Conservation (phyloP, 306 rosid genomes). For the Neltuma alba region DNA sequence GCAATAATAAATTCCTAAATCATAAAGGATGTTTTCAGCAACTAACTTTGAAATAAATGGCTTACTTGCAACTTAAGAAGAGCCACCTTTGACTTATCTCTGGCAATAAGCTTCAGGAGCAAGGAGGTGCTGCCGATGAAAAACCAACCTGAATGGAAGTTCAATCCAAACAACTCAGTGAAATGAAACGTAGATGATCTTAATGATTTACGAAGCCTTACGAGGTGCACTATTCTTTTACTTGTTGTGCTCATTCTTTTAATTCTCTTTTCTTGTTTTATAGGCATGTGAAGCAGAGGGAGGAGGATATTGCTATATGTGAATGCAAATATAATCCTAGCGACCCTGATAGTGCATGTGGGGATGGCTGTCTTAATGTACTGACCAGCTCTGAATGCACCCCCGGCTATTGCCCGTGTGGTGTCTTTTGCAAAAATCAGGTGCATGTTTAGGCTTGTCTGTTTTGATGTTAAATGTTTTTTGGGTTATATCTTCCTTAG, state of each 20-base stretch:
- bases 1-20: background rate
- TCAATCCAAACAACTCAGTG: background rate
- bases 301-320: slow-evolving; percentile 86
- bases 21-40: background rate
- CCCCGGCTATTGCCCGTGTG: slow-evolving; percentile 79
- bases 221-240: slow-evolving; percentile 13
- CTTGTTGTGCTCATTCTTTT: slow-evolving; percentile 5
- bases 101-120: background rate
- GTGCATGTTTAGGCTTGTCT: slow-evolving; percentile 38
- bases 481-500: slow-evolving; percentile 2
- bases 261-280: slow-evolving; percentile 25
- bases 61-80: background rate
- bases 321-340: slow-evolving; percentile 62
- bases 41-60: background rate
- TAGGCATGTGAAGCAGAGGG: slow-evolving; percentile 85
- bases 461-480: background rate
- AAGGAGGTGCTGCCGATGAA: background rate
- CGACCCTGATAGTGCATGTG: slow-evolving; percentile 77
- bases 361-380: slow-evolving; percentile 87
- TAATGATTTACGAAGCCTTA: background rate
- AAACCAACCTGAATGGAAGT: background rate
- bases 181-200: background rate
- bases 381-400: slow-evolving; percentile 93
- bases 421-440: slow-evolving; percentile 79
- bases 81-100: background rate